Base-by-base conservation (phyloP, 2,329 filamentous ascomycete species). In the Myriangium duriaei region DNA sequence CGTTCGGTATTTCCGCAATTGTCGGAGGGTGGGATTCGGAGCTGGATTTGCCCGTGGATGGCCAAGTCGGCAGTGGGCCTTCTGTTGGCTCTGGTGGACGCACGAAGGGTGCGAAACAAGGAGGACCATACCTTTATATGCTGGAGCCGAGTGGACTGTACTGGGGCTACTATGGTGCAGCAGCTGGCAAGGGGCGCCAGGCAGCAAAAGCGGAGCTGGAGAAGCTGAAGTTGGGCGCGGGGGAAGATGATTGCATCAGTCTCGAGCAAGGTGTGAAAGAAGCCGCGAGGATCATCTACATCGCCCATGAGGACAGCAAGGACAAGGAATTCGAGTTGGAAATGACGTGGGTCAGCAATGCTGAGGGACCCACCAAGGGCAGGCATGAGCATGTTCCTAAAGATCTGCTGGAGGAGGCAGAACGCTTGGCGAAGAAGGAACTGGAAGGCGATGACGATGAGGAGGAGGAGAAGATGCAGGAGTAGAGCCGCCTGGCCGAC, bases 271-370 rank as follows among this genome's bases (percentile, higher is more conserved):
- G 81, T 35, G 84, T 98, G 55, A 95, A 93, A 71, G 83, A 96
- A 69, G 91, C 91, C 21, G 91, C 91, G 40, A 72, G 86, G 45
- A 98, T 98, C 63, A 96, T 98, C 63, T 92, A 95, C 60, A 76
- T 94, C 43, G 87, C 88, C 34, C 91, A 98, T 59, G 91, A 96
- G 61, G 91, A 98, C 62, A 96, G 88, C 71, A 96, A 96, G 69
- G 91, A 96, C 66, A 98, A 98, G 71, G 91, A 96, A 48, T 98
- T 96, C 55, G 91, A 98, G 75, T 71, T 98, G 43, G 91, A 98
- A 69, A 92, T 98, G 86, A 93, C 84, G 42, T 98, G 91, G 91
- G 83, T 96, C 60, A 95, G 86, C 62, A 75, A 72, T 37, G 63
- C 77, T 33, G 75, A 82, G 48, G 88, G 87, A 4, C 86, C 87